Base-by-base conservation (phyloP, 306 rosid species). In the Geum urbanum region DNA sequence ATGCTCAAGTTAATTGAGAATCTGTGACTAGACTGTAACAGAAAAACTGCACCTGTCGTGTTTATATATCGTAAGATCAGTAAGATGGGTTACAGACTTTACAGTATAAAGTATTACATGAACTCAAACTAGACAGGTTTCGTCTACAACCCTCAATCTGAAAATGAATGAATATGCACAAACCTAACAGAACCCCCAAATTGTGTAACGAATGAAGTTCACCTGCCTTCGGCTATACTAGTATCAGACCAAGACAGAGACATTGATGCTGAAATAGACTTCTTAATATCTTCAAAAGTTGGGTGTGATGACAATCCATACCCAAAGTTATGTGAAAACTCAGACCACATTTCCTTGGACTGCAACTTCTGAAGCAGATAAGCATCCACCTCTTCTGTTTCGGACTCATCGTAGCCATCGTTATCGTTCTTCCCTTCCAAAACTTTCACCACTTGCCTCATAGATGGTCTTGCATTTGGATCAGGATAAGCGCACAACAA, bases 401-500 rank as follows among this genome's bases (percentile, higher is more conserved):
- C 91, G 6, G 60, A 67, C 10, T 80, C 86, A 0, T 82, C 78
- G 16, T 40, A n/a, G 7, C 54, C 78, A 13, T 59, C 64, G 7
- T 14, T 88, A 1, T 76, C 85, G 3, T 27, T 71, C 61, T 79
- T 90, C 22, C 91, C 96, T 48, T 88, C 94, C 44, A 92, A 81
- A 32, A 92, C 22, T 18, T 80, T 84, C 84, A 86, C 79, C 9
- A 79, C 87, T 77, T 88, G 96, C 74, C 97, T 86, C 90, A 90
- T 88, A 16, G 77, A 78, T n/a, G 96, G 97, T 52, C 98, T 83
- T 1, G 83, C 64, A 53, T 71, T 84, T 59, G 90, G 87, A 7
- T 92, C 87, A 14, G 86, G 87, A 20, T 90, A 83, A 3, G 87
- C 91, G 76, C 97, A 90, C 74, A 90, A 58, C 86, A 88, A 72